phyloP scores from a whole-genome alignment of 2,329 filamentous ascomycete genomes.

The Podosphaera xanthii region DNA sequence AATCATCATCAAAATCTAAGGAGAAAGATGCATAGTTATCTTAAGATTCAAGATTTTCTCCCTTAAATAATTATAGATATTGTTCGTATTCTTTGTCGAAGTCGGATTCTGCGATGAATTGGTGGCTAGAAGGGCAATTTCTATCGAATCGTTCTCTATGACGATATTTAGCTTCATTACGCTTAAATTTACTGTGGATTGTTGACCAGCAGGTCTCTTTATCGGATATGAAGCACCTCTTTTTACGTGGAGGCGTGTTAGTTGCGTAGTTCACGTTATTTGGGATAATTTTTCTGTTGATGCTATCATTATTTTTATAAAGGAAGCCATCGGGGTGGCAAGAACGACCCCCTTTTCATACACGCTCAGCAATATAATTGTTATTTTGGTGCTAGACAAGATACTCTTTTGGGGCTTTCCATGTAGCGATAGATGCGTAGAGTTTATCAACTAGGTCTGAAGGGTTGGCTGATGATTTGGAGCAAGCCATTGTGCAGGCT shows the following conservation, averaged over 20 bases:
- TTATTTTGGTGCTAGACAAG: background rate
- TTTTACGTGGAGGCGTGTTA: background rate
- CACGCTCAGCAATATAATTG: background rate
- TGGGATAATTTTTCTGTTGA: background rate
- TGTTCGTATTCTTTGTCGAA: background rate
- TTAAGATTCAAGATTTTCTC: background rate
- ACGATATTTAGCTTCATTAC: background rate
- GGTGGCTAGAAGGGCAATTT: background rate
- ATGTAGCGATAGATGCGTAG: background rate
- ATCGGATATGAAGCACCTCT: background rate
- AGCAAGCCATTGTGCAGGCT: background rate
- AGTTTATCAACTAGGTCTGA: background rate
- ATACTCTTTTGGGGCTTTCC: background rate
- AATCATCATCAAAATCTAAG: background rate
- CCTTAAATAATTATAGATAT: background rate
- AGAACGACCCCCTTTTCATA: background rate
- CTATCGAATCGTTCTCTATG: background rate
- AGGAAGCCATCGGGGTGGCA: background rate
- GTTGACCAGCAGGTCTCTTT: background rate
- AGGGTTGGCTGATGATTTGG: background rate
- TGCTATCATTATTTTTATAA: background rate
- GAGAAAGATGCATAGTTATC: background rate
- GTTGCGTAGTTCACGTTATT: background rate
- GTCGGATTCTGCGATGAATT: background rate
- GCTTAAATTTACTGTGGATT: background rate